Evolutionary conservation across 1,284 basidiomycete species (phyloP), one percentile per base, ranked within the genome.

Genomic region (Leccinum pallidistipes): DNA sequence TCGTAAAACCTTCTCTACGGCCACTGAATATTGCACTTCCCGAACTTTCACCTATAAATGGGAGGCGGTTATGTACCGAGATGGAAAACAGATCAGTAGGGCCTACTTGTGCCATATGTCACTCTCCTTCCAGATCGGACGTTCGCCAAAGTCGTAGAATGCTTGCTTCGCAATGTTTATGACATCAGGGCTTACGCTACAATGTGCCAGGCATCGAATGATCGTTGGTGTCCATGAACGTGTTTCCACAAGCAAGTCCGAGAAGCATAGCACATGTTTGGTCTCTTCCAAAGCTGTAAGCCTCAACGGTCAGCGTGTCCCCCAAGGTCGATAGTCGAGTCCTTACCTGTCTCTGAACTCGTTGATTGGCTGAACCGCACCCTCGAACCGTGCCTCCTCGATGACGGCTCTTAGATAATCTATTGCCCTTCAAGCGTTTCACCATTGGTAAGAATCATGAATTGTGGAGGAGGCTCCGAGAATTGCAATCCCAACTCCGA

Each of bases 201-300:
- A 89, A 77, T 3, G 76, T 79, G 21, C 83, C 83, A 21, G 80
- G 68, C 16, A 78, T 72, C 24, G 80, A 75, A 57, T 78, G 77
- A 57, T 85, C 83, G 34, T 76, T 74, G 29, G 78, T 73, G 64
- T 88, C 85, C 59, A 91, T 73, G 75, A 87, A 92, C 0, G 86
- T 87, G 69, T 91, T 92, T 34, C 90, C 90, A 65, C 87, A 83
- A 2, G 90, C 88, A 59, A 84, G 85, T 12, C 87, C 91, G 14
- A 97, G 81, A 16, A 95, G 85, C 88, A 97, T 96, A 12, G 93
- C 90, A 70, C 94, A 96, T 2, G 92, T 91, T 71, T 97, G 92
- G 72, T 94, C 90, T 56, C 91, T 84, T 51, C 94, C 93, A 74
- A 90, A 95, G 69, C 92, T 95, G 66, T 14, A 50, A 57, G 14